phyloP scores from a whole-genome alignment of 2,329 filamentous ascomycete genomes.

The Seiridium cupressi region DNA sequence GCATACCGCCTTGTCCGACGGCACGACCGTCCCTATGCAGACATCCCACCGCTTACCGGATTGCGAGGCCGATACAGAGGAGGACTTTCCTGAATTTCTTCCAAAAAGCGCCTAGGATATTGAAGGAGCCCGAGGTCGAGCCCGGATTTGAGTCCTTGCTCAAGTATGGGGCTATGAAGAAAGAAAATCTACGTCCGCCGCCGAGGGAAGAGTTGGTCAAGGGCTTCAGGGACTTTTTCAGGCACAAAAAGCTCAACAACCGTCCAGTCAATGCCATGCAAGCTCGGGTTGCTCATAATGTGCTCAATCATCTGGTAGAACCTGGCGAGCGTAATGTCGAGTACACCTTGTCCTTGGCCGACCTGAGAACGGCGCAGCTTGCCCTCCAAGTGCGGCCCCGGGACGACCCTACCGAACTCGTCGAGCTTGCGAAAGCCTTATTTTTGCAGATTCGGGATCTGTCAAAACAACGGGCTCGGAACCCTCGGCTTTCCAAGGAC shows the following conservation, averaged over 20 bases:
- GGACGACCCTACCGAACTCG: slow-evolving; percentile 42
- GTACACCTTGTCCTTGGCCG: slow-evolving; percentile 12
- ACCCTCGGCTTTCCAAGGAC: background rate
- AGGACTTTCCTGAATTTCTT: slow-evolving; percentile 65
- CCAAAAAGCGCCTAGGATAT: slow-evolving; percentile 54
- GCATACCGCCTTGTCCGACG: slow-evolving; percentile 13
- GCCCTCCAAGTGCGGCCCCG: slow-evolving; percentile 40
- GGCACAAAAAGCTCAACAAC: slow-evolving; percentile 46
- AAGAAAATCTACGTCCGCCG: slow-evolving; percentile 64
- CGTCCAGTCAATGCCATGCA: slow-evolving; percentile 63
- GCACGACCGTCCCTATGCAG: slow-evolving; percentile 23
- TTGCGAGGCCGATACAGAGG: slow-evolving; percentile 31
- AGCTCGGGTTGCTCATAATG: slow-evolving; percentile 55
- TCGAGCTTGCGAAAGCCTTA: slow-evolving; percentile 44
- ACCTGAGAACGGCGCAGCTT: slow-evolving; percentile 41
- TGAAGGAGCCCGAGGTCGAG: slow-evolving; percentile 62
- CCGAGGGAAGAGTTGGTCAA: slow-evolving; percentile 58
- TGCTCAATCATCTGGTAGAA: slow-evolving; percentile 59
- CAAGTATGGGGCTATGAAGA: slow-evolving; percentile 61
- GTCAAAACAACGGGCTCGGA: slow-evolving; percentile 4
- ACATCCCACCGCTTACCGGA: slow-evolving; percentile 26
- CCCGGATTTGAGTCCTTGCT: slow-evolving; percentile 72
- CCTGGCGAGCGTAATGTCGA: slow-evolving; percentile 32
- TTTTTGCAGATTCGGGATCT: slow-evolving; percentile 35
- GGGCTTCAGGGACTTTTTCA: slow-evolving; percentile 65